Base-by-base conservation (phyloP, 176 grass and related monocot genomes). In the Carex littledalei region DNA sequence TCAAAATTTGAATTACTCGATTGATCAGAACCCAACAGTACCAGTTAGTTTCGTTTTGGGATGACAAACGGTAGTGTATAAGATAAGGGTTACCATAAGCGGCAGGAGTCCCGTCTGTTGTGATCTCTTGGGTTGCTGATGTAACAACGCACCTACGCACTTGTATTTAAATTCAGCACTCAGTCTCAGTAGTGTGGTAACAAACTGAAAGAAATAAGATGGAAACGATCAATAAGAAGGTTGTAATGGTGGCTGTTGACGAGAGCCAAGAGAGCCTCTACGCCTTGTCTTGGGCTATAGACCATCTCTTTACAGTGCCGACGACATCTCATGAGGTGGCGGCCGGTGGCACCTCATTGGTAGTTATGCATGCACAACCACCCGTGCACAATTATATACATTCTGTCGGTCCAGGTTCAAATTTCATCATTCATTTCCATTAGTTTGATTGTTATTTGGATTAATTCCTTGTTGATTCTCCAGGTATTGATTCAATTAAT, bases 221-320 rank as follows among this genome's bases (percentile, higher is more conserved):
- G 72, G 72, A 76, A 76, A 29, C 47, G 13, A 64, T 50, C 15
- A 83, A 53, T 10, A 83, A 49, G 13, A 85, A 84, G 82, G 86
- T 79, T 80, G 88, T 88, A 63, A 0, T 89, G 72, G 80, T 89
- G 53, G 90, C 84, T 3, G 62, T 89, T 15, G 90, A 91, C 73
- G 86, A 89, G 61, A 86, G 84, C 84, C 65, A 86, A 55, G 84
- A 80, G 24, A 91, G 87, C 84, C 69, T 79, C 16, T 79, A 84
- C 35, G 87, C 87, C 43, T 69, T 91, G 63, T 76, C 84, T 58
- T 91, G 90, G 90, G 87, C 82, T 57, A 86, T 91, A 9, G 79
- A 89, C 63, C 72, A 91, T 85, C 87, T 91, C 52, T 63, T 86
- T 49, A 11, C 7, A 7, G 49, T 18, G 3, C 53, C 62, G 18